Conservation (phyloP, 2,329 filamentous ascomycete genomes). For the Periconia digitata region DNA sequence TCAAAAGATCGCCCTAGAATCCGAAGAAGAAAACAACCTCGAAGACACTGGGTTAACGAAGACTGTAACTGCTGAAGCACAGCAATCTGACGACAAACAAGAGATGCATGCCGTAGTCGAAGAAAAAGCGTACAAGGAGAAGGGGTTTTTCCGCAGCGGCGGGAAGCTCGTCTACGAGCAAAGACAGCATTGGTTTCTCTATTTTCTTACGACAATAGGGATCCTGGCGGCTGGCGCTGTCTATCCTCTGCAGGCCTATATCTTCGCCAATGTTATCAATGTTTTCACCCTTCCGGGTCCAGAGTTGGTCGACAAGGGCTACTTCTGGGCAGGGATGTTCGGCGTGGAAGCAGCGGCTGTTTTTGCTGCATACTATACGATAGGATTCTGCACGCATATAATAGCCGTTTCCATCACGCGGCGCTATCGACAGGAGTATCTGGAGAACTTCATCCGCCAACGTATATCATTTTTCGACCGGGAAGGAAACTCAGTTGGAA, state of each 20-base stretch:
- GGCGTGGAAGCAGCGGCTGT: conserved; percentile 58
- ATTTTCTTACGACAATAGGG: conserved; percentile 29
- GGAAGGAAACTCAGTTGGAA: conserved; percentile 61
- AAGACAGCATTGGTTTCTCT: conserved; percentile 36
- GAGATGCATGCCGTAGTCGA: conserved; percentile 7
- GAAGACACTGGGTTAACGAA: conserved; percentile 19
- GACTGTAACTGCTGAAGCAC: conserved; percentile 18
- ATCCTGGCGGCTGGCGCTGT: conserved; percentile 38
- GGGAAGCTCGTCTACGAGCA: conserved; percentile 40
- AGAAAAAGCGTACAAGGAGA: conserved; percentile 32
- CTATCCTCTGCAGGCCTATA: conserved; percentile 43
- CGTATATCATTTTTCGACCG: conserved; percentile 63
- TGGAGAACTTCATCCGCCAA: conserved; percentile 61
- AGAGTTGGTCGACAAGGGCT: conserved; percentile 39
- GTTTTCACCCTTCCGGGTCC: conserved; percentile 37
- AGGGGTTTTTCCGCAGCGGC: conserved; percentile 34
- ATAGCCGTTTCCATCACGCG: conserved; percentile 49
- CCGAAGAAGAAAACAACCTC: conserved; percentile 19
- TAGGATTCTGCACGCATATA: conserved; percentile 41
- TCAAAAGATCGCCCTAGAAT: conserved; percentile 36
- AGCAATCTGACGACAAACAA: conserved; percentile 9
- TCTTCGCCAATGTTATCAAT: conserved; percentile 41
- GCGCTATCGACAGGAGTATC: conserved; percentile 61
- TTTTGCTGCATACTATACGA: conserved; percentile 57
- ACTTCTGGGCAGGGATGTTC: conserved; percentile 70